Evolutionary conservation across 176 grass and related monocot species (phyloP), one percentile per base, ranked within the genome.

Genomic region (Oropetium thomaeum): DNA sequence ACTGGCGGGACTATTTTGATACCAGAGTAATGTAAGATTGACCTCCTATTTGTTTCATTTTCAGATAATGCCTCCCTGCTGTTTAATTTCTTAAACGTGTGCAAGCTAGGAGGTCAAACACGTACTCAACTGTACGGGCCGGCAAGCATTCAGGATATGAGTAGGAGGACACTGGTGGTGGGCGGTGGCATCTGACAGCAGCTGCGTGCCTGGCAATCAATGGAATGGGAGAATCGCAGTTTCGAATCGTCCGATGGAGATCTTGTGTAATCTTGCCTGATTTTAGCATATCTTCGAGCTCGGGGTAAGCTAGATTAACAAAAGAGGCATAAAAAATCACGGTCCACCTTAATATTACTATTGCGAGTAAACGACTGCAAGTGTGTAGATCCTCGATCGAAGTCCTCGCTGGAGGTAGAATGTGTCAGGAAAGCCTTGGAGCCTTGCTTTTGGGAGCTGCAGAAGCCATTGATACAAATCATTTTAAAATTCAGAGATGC

Each of bases 111-210:
- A n/a, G 31, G 62, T 86, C 83, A 69, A 80, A 20, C 23, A 23
- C 69, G 28, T 13, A 5, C 8, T 17, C 22, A 28, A 51, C 51
- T 47, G 70, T 48, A 37, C n/a, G n/a, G n/a, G n/a, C n/a, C n/a
- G n/a, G n/a, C 27, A 25, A 20, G 57, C 55, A 30, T 63, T 15
- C 35, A 33, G 32, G 78, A 23, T n/a, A n/a, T 71, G 72, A 71
- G 47, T 77, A 82, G 72, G 58, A 82, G 72, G 58, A 71, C 48
- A 70, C 35, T 44, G 45, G 45, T n/a, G n/a, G n/a, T n/a, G n/a
- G n/a, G n/a, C n/a, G n/a, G n/a, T 49, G 29, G 33, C 51, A 49
- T 17, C 23, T 10, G 23, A 32, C 51, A 7, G 40, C 16, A 31
- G 52, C 37, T 58, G 70, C 57, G 57, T 75, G 60, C 72, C 13